Evolutionary conservation across 75 land plant species (phyloP), one percentile per base, ranked within the genome.

Genomic region (Chamaecyparis obtusa): DNA sequence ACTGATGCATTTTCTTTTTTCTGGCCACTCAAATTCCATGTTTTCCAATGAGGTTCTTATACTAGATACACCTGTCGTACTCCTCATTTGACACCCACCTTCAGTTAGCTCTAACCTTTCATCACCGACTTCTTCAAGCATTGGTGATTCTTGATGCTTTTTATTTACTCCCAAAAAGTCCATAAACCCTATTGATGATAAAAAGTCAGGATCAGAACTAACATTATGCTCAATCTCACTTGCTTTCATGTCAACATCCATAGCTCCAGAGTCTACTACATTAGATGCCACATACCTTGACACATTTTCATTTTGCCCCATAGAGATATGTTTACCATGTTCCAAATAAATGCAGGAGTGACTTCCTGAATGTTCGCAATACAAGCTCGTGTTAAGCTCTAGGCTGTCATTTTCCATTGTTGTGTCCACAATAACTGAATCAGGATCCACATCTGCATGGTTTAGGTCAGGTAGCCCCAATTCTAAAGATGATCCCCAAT

Each of bases 131-230:
- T 9, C 81, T 78, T 24, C 81, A 41, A 78, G 17, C 27, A 6
- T 78, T 46, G n/a, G 51, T 51, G 21, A 81, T 11, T 46, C 83
- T 81, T 44, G 51, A 30, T 81, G 83, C 83, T 81, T n/a, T 19
- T 81, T 41, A 81, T 27, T 81, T 81, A 81, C 30, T n/a, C 83
- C 83, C 49, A 81, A 81, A 46, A 81, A 81, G 83, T 81, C 83
- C 83, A 81, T 27, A 44, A 81, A 81, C 15, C 51, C 83, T 14
- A 46, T 24, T 11, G 83, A 81, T 81, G 83, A 24, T 27, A 27
- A 15, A 37, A 41, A 44, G n/a, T n/a, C 83, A 21, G 14, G 11
- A 81, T 44, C 30, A 46, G 83, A n/a, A n/a, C 48, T 19, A 46
- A n/a, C 14, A 27, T 46, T 27, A 27, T 46, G 83, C 54, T 46